phyloP scores from a whole-genome alignment of 805 yeast genomes.

The Pichia heedii region DNA sequence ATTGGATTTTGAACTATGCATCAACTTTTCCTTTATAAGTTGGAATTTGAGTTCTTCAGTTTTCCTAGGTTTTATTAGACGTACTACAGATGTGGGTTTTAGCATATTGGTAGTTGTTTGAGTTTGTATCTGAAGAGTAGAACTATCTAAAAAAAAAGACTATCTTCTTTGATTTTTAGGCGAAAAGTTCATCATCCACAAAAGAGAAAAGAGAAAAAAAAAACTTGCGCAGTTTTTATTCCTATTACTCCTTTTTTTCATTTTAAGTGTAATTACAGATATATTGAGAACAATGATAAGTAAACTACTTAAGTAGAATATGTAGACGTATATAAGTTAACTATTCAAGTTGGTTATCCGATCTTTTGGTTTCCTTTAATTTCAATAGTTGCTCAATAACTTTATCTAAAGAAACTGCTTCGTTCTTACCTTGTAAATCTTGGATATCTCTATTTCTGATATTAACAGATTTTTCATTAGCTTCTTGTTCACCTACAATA shows the following conservation, averaged over 20 bases:
- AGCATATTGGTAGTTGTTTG: not conserved
- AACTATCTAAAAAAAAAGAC: too few relatives aligned
- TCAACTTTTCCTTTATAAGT: not conserved
- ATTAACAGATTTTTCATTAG: constrained; percentile 70
- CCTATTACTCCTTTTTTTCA: too few relatives aligned
- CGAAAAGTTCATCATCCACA: too few relatives aligned
- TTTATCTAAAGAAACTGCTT: constrained; percentile 60
- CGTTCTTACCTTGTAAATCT: constrained; percentile 89
- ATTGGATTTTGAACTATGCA: not conserved
- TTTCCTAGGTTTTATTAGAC: not conserved
- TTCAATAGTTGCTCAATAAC: constrained; percentile 61
- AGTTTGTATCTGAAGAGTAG: too few relatives aligned
- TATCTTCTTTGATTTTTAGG: too few relatives aligned
- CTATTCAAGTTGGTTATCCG: constrained; percentile 44
- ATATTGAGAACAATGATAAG: too few relatives aligned
- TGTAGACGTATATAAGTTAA: too few relatives aligned
- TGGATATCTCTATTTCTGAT: constrained; percentile 94
- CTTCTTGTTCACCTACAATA: constrained; percentile 95
- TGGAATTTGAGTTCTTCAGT: not conserved
- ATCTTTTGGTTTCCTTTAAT: constrained; percentile 68
- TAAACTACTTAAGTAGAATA: too few relatives aligned
- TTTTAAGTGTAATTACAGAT: too few relatives aligned
- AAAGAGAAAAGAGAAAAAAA: too few relatives aligned
- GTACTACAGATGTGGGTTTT: not conserved
- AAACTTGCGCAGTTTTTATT: too few relatives aligned